Evolutionary conservation across 352 stramenopile species (phyloP).

Genomic region (Phytophthora sojae): DNA sequence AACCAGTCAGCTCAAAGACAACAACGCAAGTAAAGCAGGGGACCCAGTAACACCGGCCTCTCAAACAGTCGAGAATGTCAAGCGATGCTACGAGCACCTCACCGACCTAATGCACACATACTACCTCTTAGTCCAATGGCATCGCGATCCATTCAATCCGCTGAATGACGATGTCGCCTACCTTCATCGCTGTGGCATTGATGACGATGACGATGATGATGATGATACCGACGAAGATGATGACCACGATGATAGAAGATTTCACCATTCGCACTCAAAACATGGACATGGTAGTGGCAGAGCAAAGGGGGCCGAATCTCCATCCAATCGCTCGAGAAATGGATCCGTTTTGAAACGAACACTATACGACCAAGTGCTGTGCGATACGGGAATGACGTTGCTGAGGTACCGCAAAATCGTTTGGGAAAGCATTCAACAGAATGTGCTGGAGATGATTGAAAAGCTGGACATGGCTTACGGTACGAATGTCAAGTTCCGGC

Average conservation of each 20-base stretch:
- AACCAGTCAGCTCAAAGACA: slow-evolving; percentile 13
- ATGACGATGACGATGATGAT: slow-evolving; percentile 83
- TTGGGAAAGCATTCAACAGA: slow-evolving; percentile 90
- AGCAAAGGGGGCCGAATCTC: slow-evolving; percentile 30
- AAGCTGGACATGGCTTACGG: slow-evolving; percentile 78
- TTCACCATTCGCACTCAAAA: slow-evolving; percentile 35
- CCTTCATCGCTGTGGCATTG: slow-evolving; percentile 83
- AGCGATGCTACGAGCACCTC: slow-evolving; percentile 67
- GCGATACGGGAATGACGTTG: slow-evolving; percentile 82
- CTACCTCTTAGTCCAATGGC: slow-evolving; percentile 91
- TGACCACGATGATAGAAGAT: slow-evolving; percentile 48
- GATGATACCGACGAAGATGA: slow-evolving; percentile 64
- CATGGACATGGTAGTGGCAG: slow-evolving; percentile 9
- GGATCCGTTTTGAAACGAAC: slow-evolving; percentile 39
- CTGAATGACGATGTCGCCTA: slow-evolving; percentile 76
- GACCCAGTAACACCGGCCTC: slow-evolving; percentile 29
- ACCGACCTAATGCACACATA: slow-evolving; percentile 91
- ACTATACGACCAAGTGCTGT: slow-evolving; percentile 73
- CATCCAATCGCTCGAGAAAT: slow-evolving; percentile 44
- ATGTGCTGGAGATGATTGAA: slow-evolving; percentile 73
- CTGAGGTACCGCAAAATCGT: slow-evolving; percentile 85
- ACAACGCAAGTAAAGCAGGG: slow-evolving; percentile 32
- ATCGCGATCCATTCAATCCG: slow-evolving; percentile 85
- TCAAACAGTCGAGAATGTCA: slow-evolving; percentile 69
- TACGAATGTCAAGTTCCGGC: slow-evolving; percentile 24